Percentiles rank a stretch among this genome's conserved stretches.
Evolutionary conservation across 352 stramenopile species (phyloP).

Genomic region (Blastocystis sp.): DNA sequence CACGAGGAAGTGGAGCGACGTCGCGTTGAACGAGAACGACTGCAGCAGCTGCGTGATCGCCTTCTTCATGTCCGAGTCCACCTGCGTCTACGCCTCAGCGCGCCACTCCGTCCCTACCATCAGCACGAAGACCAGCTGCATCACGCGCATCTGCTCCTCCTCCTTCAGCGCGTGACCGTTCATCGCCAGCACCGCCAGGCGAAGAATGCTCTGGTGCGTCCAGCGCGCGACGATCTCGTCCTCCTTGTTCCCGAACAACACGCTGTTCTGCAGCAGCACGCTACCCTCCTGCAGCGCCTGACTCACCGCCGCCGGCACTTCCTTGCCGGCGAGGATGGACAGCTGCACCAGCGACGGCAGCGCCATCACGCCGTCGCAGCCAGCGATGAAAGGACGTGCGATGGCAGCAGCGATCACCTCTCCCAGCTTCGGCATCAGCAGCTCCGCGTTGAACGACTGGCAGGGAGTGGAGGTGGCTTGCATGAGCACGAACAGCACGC

Average conservation of each 20-base stretch:
- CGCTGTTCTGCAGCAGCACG: constrained; percentile 6
- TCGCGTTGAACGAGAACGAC: neutral
- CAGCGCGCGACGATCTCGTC: neutral
- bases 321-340: neutral
- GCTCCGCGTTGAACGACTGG: neutral
- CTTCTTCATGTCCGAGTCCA: neutral
- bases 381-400: constrained; percentile 33
- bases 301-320: neutral
- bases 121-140: constrained; percentile 15
- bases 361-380: constrained; percentile 39
- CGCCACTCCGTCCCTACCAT: neutral
- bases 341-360: constrained; percentile 6
- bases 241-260: constrained; percentile 11
- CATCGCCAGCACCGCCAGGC: neutral
- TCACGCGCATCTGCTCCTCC: neutral
- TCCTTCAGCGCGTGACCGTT: neutral
- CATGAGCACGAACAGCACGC: neutral
- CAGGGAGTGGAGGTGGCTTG: neutral
- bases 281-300: constrained; percentile 32
- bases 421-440: neutral
- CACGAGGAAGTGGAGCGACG: neutral
- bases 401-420: constrained; percentile 8
- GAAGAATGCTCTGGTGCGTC: neutral
- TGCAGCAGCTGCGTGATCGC: neutral
- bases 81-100: neutral